Evolutionary conservation across 352 stramenopile species (phyloP), one percentile per base, ranked within the genome.

Genomic region (Globisporangium spinosum): DNA sequence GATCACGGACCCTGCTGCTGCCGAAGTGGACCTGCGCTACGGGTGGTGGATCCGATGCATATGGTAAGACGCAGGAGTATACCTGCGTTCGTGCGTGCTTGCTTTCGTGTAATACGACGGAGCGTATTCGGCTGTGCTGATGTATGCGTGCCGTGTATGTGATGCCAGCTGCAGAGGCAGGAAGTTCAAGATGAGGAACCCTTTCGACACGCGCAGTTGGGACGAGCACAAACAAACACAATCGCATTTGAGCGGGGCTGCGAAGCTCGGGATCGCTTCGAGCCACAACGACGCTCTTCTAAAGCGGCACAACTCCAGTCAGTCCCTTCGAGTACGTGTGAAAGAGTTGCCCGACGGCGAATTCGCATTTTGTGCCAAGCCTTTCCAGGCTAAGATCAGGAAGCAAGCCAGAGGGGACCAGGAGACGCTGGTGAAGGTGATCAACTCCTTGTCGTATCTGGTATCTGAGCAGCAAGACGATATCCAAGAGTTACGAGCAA

Each of bases 31-130:
- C 65, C 58, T 89, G 20, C 60, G 65, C 1, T 62, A 49, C 45
- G 81, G 81, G 4, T 29, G 32, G 53, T 91, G 83, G 81, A 75
- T 91, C 32, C 77, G 74, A 38, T 91, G 83, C 64, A 70, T 76
- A 57, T 79, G 71, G 78, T 80, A 71, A 5, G 38, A 45, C 40
- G 15, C 27, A 43, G 35, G 23, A 8, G 9, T 0, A 22, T 35
- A 4, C 22, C 7, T 29, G 20, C n/a, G 22, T 53, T 23, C 32
- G 5, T 35, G 1, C 23, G n/a, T 56, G 8, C 32, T 55, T 13
- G 13, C 12, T 43, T 15, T 27, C 10, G 17, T 49, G 9, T 38
- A 32, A 32, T 32, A 32, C 27, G 27, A 32, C 2, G 27, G 27
- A 32, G 27, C 27, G 2, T 32, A 32, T 32, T 32, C 27, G 27